phyloP scores from a whole-genome alignment of 106 monocot genomes.

The Cymbidium sinense region DNA sequence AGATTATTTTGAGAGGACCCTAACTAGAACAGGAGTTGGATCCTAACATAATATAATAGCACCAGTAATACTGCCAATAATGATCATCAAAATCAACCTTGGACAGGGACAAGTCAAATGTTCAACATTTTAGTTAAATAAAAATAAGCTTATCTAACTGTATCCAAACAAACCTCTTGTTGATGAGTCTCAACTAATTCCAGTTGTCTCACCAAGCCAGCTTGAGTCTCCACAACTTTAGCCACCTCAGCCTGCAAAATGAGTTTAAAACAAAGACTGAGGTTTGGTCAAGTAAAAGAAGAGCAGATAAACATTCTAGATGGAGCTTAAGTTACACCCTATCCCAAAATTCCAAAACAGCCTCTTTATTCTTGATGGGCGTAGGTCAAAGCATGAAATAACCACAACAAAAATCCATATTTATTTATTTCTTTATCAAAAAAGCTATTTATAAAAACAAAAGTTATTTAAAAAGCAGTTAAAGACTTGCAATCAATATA shows the following conservation, averaged over 20 bases:
- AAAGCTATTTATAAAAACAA: background rate
- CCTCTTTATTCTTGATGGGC: background rate
- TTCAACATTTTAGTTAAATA: background rate
- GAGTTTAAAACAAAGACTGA: background rate
- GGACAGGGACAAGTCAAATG: background rate
- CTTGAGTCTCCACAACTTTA: constrained; percentile 90
- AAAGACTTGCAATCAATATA: background rate
- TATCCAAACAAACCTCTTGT: constrained; percentile 50
- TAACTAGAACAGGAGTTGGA: background rate
- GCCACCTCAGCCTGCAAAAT: constrained; percentile 81
- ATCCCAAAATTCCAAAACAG: background rate
- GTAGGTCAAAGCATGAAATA: background rate
- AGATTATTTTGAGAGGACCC: background rate
- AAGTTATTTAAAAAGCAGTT: background rate
- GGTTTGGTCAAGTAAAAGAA: background rate
- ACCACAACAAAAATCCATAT: background rate
- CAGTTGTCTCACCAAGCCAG: constrained; percentile 61
- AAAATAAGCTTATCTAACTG: background rate
- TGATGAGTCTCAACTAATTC: constrained; percentile 98
- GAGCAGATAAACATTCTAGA: background rate
- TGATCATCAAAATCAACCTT: background rate
- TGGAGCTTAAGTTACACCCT: background rate
- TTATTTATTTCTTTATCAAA: background rate
- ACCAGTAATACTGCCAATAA: background rate
- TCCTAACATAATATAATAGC: background rate